Base-by-base conservation (phyloP, 192 early-diverging fungal species). In the Diversispora epigaea region DNA sequence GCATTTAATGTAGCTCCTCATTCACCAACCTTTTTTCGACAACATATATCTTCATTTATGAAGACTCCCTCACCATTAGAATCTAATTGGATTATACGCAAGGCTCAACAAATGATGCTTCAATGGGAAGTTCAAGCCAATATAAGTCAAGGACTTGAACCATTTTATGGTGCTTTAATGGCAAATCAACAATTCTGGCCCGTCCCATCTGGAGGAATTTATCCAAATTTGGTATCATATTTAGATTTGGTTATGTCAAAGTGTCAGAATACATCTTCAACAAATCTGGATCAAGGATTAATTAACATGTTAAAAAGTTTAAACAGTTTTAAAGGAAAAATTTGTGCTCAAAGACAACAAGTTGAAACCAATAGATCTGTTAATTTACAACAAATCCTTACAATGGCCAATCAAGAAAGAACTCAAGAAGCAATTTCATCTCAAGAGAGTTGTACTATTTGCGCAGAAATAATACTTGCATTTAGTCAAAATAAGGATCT, bases 141-240 rank as follows among this genome's bases (percentile, higher is more conserved):
- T 55, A 55, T 55, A 49, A 39, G 32, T 10, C 40, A 19, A 32
- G 21, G 8, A 3, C 12, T 45, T 12, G 6, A 6, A 3, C 3
- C 40, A 25, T 70, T 70, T 55, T 54, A 40, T 40, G 68, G 68
- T 56, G 25, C 32, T 17, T 2, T 8, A 3, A 21, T 70, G 43
- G 68, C 68, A 39, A 25, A 56, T 49, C 21, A 70, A 17, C 68
- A 55, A 41, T 70, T 50, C 19, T 70, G 68, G 68, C 68, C 68
- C 15, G 25, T 8, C 32, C 25, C 12, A 55, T 39, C 68, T 12
- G n/a, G 40, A 17, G 32, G 19, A 41, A 40, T 10, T 3, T 70
- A 50, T 56, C 68, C 68, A 55, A 17, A 56, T 50, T 17, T 70
- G 10, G 32, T 12, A 5, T 19, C 52, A 70, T 70, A 70, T 55